Base-by-base conservation (phyloP, 352 stramenopile genomes). In the Phytophthora lateralis region DNA sequence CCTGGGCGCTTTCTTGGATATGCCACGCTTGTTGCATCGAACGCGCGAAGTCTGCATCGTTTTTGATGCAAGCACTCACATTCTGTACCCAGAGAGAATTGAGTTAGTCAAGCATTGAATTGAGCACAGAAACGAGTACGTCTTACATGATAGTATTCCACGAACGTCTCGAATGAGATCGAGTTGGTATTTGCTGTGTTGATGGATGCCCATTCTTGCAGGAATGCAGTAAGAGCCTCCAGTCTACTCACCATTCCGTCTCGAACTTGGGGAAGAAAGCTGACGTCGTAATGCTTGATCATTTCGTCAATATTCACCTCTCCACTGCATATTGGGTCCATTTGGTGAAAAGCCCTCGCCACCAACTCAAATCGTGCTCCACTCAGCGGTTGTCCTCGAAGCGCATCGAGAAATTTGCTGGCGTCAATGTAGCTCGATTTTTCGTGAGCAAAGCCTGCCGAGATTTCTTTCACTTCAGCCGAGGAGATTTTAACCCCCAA, bases 11-110 rank as follows among this genome's bases (percentile, higher is more conserved):
- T 45, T 71, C 35, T 15, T 55, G 46, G 30, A 91, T 65, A 30
- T 81, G 75, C 82, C 82, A 92, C 5, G 80, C 61, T 54, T 89
- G 85, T 1, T 77, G 60, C 61, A 97, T 94, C 45, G 97, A 80
- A 35, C 66, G 63, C 37, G 95, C 82, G 72, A 97, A 97, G 55
- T 96, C 91, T 27, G 78, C 68, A 60, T 97, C 89, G 12, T 79
- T 71, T 12, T 60, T 20, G 8, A 97, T 87, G 29, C 75, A 89
- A 3, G 85, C 87, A 41, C 86, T 92, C 4, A 97, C 58, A 66
- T 96, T 95, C 66, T 90, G 51, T 24, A 38, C n/a, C 55, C 1
- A 14, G 7, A 55, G n/a, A 57, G n/a, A 27, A 38, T 46, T n/a
- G 20, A 15, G 24, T 59, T 38, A 58, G 39, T 26, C 26, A 53